These are phyloP conservation scores for Salix arbutifolia DNA, from an alignment of 345 rosid species.

Conservation along the genomic window DNA sequence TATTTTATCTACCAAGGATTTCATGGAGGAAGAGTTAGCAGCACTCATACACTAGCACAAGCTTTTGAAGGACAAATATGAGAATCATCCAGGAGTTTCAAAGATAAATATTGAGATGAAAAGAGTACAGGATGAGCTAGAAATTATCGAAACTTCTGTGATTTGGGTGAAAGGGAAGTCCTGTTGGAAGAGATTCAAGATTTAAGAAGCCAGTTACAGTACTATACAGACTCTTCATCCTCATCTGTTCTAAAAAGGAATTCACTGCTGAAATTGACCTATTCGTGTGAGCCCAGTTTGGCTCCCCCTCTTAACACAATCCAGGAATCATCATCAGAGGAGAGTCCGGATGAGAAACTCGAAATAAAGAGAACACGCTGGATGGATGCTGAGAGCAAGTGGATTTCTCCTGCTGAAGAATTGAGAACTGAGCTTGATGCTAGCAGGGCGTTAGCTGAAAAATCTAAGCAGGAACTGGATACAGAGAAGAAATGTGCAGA, in stretches of 20 bases:
- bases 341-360: conserved; percentile 48
- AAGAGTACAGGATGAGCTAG: conserved; percentile 78
- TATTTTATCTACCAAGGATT: conserved; percentile 80
- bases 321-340: conserved; percentile 51
- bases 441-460: conserved; percentile 50
- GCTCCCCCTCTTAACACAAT: conserved; percentile 43
- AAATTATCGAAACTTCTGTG: conserved; percentile 62
- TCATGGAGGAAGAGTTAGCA: conserved; percentile 74
- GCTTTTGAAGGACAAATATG: conserved; percentile 86
- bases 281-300: conserved; percentile 47
- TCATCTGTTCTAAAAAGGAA: conserved; percentile 42
- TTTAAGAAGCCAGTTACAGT: conserved; percentile 77
- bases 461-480: conserved; percentile 64
- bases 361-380: conserved; percentile 60
- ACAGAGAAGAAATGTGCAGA: conserved; percentile 77
- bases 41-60: conserved; percentile 71
- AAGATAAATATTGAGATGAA: conserved; percentile 69
- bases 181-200: conserved; percentile 90
- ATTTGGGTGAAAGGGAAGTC: conserved; percentile 88
- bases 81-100: conserved; percentile 82
- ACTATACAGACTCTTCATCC: conserved; percentile 63
- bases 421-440: conserved; percentile 72
- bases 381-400: conserved; percentile 84
- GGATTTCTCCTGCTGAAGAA: conserved; percentile 89
- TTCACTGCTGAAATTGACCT: conserved; percentile 50